phyloP scores from a whole-genome alignment of 257 asterid species.

The Rehmannia glutinosa region DNA sequence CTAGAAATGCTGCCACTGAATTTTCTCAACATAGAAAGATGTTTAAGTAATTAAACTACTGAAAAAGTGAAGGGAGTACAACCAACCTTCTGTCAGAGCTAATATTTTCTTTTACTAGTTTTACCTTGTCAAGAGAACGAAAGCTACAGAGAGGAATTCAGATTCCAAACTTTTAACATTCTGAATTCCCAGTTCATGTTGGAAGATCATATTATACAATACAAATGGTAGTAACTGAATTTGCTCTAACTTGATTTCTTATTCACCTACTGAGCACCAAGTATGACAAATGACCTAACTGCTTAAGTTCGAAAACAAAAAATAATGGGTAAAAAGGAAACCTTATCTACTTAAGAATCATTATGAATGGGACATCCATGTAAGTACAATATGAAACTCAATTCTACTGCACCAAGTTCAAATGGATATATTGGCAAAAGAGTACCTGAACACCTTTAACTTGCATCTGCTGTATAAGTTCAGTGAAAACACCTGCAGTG shows the following conservation, averaged over 20 bases:
- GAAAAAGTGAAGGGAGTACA: not conserved
- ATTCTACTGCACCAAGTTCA: not conserved
- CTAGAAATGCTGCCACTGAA: not conserved
- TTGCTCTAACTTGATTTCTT: not conserved
- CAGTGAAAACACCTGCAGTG: constrained; percentile 91
- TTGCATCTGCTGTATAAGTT: constrained; percentile 98
- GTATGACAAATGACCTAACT: not conserved
- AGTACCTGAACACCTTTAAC: constrained; percentile 99
- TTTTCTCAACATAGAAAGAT: not conserved
- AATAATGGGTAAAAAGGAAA: not conserved
- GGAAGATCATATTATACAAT: not conserved
- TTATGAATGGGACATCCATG: not conserved
- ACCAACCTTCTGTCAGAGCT: not conserved
- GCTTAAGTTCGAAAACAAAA: not conserved
- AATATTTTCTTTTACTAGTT: not conserved
- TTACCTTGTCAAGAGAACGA: no score
- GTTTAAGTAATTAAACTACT: not conserved
- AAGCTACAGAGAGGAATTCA: no score
- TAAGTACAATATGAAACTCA: not conserved
- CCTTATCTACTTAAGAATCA: not conserved
- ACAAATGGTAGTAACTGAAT: no score
- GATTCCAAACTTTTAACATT: not conserved
- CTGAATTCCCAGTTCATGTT: not conserved
- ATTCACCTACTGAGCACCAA: not conserved
- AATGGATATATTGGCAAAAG: constrained; percentile 4